Conservation (phyloP, 495 filamentous ascomycete species). For the Lichenothelia convexa region DNA sequence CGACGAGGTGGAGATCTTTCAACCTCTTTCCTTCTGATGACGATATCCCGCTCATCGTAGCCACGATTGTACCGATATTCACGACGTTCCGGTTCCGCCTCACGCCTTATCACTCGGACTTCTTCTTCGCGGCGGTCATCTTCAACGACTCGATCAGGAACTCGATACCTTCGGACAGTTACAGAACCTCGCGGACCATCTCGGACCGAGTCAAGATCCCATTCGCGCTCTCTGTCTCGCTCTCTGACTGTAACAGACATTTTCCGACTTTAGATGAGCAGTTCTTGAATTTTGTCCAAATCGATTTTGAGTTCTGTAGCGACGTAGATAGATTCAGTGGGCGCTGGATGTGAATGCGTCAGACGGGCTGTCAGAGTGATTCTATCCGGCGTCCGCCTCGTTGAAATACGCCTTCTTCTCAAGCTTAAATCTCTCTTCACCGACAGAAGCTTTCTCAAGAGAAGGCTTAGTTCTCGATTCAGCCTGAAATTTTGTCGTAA, state of each 20-base stretch:
- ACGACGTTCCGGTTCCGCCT: slow-evolving; percentile 9
- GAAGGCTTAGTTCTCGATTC: too few relatives aligned
- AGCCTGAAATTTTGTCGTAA: too few relatives aligned
- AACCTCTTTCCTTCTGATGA: neutral
- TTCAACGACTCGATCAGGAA: slow-evolving; percentile 17
- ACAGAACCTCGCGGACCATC: slow-evolving; percentile 12
- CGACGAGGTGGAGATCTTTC: slow-evolving; percentile 8
- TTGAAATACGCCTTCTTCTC: too few relatives aligned
- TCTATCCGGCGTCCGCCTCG: too few relatives aligned
- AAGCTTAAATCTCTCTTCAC: too few relatives aligned
- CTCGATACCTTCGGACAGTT: slow-evolving; percentile 24
- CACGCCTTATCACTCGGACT: slow-evolving; percentile 18
- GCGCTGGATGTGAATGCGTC: too few relatives aligned
- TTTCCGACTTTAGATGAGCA: too few relatives aligned
- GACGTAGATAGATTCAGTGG: too few relatives aligned
- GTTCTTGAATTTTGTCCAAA: too few relatives aligned
- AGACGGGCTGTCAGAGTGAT: too few relatives aligned
- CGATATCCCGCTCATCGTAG: neutral
- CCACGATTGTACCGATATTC: neutral
- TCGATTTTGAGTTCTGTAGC: too few relatives aligned
- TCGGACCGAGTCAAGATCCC: neutral
- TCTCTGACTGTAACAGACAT: neutral
- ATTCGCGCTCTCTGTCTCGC: neutral
- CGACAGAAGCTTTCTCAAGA: too few relatives aligned
- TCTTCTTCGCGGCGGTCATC: slow-evolving; percentile 16